Base-by-base conservation (phyloP, 805 yeast genomes). In the Millerago galiae region DNA sequence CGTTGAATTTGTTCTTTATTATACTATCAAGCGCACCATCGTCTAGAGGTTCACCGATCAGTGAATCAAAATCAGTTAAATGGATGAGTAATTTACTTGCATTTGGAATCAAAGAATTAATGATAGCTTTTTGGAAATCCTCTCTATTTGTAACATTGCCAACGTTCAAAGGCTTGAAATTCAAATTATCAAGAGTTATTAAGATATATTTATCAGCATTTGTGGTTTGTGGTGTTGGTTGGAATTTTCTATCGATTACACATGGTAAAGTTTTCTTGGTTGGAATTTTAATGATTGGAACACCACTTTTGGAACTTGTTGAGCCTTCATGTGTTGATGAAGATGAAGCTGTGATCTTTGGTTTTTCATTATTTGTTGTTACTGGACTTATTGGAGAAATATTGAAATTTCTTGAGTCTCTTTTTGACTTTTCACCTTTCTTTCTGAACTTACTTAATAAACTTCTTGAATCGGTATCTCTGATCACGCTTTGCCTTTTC, bases 41-140 rank as follows among this genome's bases (percentile, higher is more conserved):
- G 17, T 79, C 72, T 15, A 83, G 51, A 0, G 78, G 67, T 5
- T 65, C 72, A 25, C 89, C 91, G 25, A 73, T 70, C 13, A 70
- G 68, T 38, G 79, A 66, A 16, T 79, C 77, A 57, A 79, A 77
- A 40, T 87, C 95, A 0, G 95, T 83, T 47, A 87, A 59, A 49
- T 81, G 83, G 34, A 78, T 67, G 0, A 70, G 57, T 27, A 61
- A 41, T 11, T 58, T 57, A 8, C 51, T 42, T 9, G 55, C 49
- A 15, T 48, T 49, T 3, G 61, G 54, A 4, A 52, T 50, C 14
- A 79, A 52, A 2, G 63, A 58, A 1, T 63, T 56, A 0, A 70
- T 56, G 14, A 80, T 48, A 10, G 55, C 52, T 2, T 55, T 57
- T 47, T 74, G 79, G 26, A 76, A 63, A 2, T 61, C 64, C 0